A percentile compares a stretch with the other conserved stretches of the same genome.
These are phyloP conservation scores for Colletotrichum neosansevieriae DNA, from an alignment of 2,329 filamentous ascomycete species.

Conservation along the genomic window DNA sequence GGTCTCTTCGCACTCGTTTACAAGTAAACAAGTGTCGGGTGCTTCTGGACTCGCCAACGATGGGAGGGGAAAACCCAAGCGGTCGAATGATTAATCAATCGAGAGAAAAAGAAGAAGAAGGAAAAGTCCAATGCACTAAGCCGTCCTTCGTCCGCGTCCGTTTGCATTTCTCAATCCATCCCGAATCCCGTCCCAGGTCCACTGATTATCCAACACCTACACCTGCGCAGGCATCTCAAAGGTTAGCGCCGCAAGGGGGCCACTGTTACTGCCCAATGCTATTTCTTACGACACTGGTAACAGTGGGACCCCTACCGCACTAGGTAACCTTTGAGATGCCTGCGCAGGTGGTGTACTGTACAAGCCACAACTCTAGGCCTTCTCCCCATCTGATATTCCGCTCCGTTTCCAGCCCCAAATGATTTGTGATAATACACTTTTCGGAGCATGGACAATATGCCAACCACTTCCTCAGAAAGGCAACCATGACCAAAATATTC, in stretches of 20 bases:
- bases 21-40: not conserved
- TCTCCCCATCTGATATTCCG: slow-evolving; percentile 1
- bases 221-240: too few relatives aligned
- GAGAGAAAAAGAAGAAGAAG: not conserved
- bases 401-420: not conserved
- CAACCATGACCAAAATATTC: not conserved
- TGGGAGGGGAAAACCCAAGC: too few relatives aligned
- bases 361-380: not conserved
- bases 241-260: too few relatives aligned
- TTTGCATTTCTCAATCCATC: not conserved
- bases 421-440: slow-evolving; percentile 18
- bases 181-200: slow-evolving; percentile 7
- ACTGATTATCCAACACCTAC: not conserved
- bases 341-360: too few relatives aligned
- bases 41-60: too few relatives aligned
- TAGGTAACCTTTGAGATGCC: too few relatives aligned
- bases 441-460: slow-evolving; percentile 3
- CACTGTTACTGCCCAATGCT: too few relatives aligned
- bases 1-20: slow-evolving; percentile 8
- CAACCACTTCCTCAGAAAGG: not conserved
- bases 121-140: not conserved
- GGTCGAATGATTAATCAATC: too few relatives aligned
- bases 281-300: too few relatives aligned
- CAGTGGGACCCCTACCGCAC: too few relatives aligned
- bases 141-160: slow-evolving; percentile 12